phyloP scores from a whole-genome alignment of 176 grass and related monocot genomes.

The Metroxylon sagu region DNA sequence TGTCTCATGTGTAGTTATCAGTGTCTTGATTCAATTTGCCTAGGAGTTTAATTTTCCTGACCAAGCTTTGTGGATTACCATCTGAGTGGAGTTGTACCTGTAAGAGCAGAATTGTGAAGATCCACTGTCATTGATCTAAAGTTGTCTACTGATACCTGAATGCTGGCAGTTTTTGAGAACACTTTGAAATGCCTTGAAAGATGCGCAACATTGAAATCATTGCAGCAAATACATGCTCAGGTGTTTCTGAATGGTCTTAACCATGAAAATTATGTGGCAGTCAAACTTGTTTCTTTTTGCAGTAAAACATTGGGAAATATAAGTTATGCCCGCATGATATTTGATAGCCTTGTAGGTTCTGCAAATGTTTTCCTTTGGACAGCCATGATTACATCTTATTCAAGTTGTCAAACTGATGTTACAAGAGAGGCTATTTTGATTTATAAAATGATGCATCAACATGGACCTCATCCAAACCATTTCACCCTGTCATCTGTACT shows the following conservation, averaged over 20 bases:
- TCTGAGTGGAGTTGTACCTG: not conserved
- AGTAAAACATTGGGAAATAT: constrained; percentile 11
- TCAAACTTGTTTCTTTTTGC: constrained; percentile 32
- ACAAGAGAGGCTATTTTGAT: constrained; percentile 25
- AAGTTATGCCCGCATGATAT: constrained; percentile 31
- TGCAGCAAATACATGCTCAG: constrained; percentile 45
- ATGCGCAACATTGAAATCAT: constrained; percentile 8
- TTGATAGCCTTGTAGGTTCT: constrained; percentile 17
- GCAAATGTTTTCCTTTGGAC: constrained; percentile 46
- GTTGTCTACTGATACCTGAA: not conserved
- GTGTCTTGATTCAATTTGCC: too few species aligned
- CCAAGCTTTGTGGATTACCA: too few species aligned
- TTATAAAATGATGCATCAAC: constrained; percentile 38
- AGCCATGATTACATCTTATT: constrained; percentile 31
- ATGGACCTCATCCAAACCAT: constrained; percentile 33
- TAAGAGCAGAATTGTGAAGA: not conserved
- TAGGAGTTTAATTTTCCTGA: too few species aligned
- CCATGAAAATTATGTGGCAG: constrained; percentile 28
- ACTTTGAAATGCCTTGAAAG: constrained; percentile 18
- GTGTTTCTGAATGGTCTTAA: constrained; percentile 29
- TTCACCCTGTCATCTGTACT: constrained; percentile 44
- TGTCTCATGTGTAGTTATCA: too few species aligned
- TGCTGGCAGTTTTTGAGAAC: constrained; percentile 2
- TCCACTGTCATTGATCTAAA: not conserved
- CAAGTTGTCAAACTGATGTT: constrained; percentile 22